Evolutionary conservation across 495 filamentous ascomycete genomes (phyloP).

Genomic region (Podospora australis): DNA sequence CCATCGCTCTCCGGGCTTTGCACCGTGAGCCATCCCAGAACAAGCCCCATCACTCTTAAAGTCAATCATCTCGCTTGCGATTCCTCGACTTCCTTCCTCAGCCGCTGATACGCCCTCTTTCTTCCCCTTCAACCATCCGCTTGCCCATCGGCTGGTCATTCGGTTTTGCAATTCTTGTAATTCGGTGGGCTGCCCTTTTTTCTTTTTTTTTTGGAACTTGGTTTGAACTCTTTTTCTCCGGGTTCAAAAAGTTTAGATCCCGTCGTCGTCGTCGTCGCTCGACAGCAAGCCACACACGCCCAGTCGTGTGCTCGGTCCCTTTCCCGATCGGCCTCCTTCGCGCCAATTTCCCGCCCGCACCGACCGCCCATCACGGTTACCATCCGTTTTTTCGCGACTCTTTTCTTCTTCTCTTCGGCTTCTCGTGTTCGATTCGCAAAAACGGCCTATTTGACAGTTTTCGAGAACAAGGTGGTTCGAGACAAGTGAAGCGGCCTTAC

Average conservation of each 20-base stretch:
- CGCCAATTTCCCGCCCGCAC: slow-evolving; percentile 25
- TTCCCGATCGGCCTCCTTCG: slow-evolving; percentile 19
- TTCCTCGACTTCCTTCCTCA: slow-evolving; percentile 32
- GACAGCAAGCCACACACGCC: slow-evolving; percentile 16
- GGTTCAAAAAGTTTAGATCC: too few relatives aligned
- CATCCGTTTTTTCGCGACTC: slow-evolving; percentile 11
- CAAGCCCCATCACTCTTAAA: slow-evolving; percentile 33
- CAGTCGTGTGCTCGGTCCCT: slow-evolving; percentile 20
- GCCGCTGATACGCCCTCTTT: slow-evolving; percentile 28
- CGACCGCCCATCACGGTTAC: slow-evolving; percentile 14
- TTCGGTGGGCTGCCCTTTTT: slow-evolving; percentile 19
- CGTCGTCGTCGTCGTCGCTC: background rate
- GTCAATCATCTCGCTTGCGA: slow-evolving; percentile 47
- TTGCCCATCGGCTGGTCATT: slow-evolving; percentile 25
- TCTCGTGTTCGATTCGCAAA: slow-evolving; percentile 6
- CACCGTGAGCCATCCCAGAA: slow-evolving; percentile 31
- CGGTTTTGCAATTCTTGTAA: slow-evolving; percentile 14
- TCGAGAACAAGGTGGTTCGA: slow-evolving; percentile 10
- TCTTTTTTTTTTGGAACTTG: slow-evolving; percentile 12
- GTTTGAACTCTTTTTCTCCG: too few relatives aligned
- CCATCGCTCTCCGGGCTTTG: slow-evolving; percentile 23
- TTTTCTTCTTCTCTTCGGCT: slow-evolving; percentile 3
- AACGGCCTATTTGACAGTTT: slow-evolving; percentile 1
- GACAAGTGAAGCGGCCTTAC: slow-evolving; percentile 16
- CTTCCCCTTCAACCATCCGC: slow-evolving; percentile 19